phyloP scores from a whole-genome alignment of 495 filamentous ascomycete genomes.

The Xylaria scruposa region DNA sequence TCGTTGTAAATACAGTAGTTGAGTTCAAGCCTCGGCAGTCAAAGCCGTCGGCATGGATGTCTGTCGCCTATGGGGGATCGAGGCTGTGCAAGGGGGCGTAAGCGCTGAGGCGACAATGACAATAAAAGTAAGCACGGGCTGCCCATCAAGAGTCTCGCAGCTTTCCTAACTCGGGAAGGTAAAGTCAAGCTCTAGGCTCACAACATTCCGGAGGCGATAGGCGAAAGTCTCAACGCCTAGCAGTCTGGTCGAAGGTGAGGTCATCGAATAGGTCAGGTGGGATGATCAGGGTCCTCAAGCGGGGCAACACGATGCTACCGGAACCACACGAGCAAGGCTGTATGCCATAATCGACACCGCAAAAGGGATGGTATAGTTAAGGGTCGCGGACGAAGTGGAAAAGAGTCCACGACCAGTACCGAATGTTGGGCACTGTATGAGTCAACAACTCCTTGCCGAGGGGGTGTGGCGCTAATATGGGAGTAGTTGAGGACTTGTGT shows the following conservation, averaged over 20 bases:
- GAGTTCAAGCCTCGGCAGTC: slow-evolving; percentile 6
- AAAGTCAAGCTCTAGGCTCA: slow-evolving; percentile 10
- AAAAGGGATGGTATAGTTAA: slow-evolving; percentile 15
- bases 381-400: slow-evolving; percentile 15
- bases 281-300: slow-evolving; percentile 31
- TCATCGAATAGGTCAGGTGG: slow-evolving; percentile 30
- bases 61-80: neutral
- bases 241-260: slow-evolving; percentile 28
- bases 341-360: slow-evolving; percentile 21
- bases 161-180: slow-evolving; percentile 27
- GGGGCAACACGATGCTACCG: slow-evolving; percentile 30
- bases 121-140: slow-evolving; percentile 4
- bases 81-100: slow-evolving; percentile 19
- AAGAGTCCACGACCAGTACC: slow-evolving; percentile 7
- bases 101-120: slow-evolving; percentile 19
- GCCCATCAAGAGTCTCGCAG: slow-evolving; percentile 10
- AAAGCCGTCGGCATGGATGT: slow-evolving; percentile 15
- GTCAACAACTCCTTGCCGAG: slow-evolving; percentile 23
- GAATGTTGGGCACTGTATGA: slow-evolving; percentile 21
- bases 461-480: slow-evolving; percentile 21
- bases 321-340: slow-evolving; percentile 24
- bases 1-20: neutral
- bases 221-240: slow-evolving; percentile 10
- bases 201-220: neutral
- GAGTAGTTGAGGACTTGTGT: neutral